phyloP scores from a whole-genome alignment of 352 stramenopile species.

The Globisporangium barbulae region DNA sequence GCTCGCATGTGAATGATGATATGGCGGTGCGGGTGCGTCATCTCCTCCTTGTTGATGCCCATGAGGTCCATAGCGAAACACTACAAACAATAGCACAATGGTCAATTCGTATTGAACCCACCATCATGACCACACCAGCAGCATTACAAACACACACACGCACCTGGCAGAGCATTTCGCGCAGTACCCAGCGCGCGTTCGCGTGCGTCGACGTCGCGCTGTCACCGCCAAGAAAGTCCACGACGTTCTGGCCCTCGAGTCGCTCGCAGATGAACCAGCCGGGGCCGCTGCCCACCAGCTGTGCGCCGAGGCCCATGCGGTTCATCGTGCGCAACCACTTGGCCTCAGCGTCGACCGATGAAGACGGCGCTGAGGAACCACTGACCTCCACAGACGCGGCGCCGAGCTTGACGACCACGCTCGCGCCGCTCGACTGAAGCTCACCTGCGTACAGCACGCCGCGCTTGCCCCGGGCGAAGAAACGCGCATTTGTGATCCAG shows the following conservation, averaged over 20 bases:
- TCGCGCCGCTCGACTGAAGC: slow-evolving; percentile 11
- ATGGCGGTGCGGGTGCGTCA: slow-evolving; percentile 75
- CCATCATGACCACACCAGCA: too few relatives aligned
- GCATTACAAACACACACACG: background rate
- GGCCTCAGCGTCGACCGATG: slow-evolving; percentile 44
- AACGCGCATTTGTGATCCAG: slow-evolving; percentile 33
- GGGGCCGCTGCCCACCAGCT: slow-evolving; percentile 31
- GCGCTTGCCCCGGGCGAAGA: slow-evolving; percentile 68
- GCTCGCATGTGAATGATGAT: slow-evolving; percentile 43
- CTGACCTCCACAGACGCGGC: slow-evolving; percentile 12
- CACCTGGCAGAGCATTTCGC: slow-evolving; percentile 68
- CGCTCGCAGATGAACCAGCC: slow-evolving; percentile 68
- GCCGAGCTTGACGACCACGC: slow-evolving; percentile 53
- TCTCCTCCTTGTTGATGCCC: slow-evolving; percentile 79
- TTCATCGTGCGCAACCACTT: slow-evolving; percentile 62
- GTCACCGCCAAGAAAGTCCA: slow-evolving; percentile 45
- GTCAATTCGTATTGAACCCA: background rate
- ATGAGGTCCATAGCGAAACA: slow-evolving; percentile 74
- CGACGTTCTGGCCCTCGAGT: slow-evolving; percentile 49
- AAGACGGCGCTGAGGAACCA: slow-evolving; percentile 22
- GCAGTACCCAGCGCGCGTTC: slow-evolving; percentile 48
- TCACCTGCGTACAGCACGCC: slow-evolving; percentile 53
- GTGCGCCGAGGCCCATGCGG: slow-evolving; percentile 53
- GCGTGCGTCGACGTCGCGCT: slow-evolving; percentile 25
- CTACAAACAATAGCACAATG: slow-evolving; percentile 16